These are phyloP conservation scores for Hypoxylon intermedium DNA, from an alignment of 495 filamentous ascomycete genomes.

Conservation along the genomic window DNA sequence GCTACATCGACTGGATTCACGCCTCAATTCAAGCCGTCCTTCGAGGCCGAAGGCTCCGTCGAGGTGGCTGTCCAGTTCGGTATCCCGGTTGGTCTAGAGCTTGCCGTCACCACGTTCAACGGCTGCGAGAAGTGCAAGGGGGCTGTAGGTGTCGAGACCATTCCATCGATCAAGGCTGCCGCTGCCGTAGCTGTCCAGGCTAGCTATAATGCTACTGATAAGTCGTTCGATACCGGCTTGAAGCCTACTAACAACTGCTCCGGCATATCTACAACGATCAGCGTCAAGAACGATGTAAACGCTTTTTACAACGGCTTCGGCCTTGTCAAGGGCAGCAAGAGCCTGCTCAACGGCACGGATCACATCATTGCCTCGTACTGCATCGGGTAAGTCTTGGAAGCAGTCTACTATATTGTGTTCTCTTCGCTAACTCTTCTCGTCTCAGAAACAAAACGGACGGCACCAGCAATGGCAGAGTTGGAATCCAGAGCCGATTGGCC, in stretches of 20 bases:
- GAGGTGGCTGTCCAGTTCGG: constrained; percentile 5
- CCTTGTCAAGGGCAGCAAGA: constrained; percentile 8
- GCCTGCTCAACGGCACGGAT: constrained; percentile 6
- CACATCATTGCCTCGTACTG: constrained; percentile 26
- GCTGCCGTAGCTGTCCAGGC: constrained; percentile 18
- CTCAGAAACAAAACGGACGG: constrained; percentile 11
- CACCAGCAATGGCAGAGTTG: background rate
- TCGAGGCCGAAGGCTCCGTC: constrained; percentile 12
- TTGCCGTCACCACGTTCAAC: constrained; percentile 10
- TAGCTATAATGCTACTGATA: constrained; percentile 10
- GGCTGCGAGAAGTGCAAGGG: constrained; percentile 17
- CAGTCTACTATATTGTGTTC: too few species aligned
- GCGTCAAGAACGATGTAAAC: constrained; percentile 21
- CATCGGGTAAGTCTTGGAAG: constrained; percentile 11
- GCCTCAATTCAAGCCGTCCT: constrained; percentile 14
- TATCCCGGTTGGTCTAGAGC: constrained; percentile 8
- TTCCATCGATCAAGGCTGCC: constrained; percentile 26
- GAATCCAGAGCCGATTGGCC: constrained; percentile 5
- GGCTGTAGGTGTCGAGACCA: constrained; percentile 15
- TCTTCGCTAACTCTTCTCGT: background rate
- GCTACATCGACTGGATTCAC: constrained; percentile 4
- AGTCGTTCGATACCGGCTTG: constrained; percentile 9
- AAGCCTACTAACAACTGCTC: constrained; percentile 23
- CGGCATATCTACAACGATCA: constrained; percentile 25
- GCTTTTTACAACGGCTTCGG: constrained; percentile 18